Conservation (phyloP, 2,329 filamentous ascomycete genomes). For the Neurospora sp. region DNA sequence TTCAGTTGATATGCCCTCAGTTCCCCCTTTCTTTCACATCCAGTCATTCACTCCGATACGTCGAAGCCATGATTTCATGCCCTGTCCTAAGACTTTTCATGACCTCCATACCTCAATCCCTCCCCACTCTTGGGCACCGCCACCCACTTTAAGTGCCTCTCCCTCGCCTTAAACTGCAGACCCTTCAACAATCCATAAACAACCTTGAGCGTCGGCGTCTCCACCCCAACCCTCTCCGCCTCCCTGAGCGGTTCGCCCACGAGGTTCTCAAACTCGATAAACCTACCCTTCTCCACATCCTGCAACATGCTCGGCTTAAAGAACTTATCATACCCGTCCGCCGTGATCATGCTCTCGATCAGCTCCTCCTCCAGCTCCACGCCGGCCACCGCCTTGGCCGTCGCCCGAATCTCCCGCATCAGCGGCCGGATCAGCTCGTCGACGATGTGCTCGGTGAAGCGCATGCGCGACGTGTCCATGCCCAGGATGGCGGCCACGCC, state of each 20-base stretch:
- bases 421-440: conserved; percentile 38
- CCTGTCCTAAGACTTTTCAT: neutral
- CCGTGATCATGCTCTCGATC: conserved; percentile 34
- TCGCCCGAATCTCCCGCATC: conserved; percentile 41
- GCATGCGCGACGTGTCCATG: conserved; percentile 39
- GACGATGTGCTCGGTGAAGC: conserved; percentile 32
- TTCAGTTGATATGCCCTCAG: neutral
- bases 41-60: neutral
- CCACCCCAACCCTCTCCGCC: conserved; percentile 36
- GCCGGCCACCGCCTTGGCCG: conserved; percentile 30
- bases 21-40: too few relatives aligned
- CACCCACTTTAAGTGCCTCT: conserved; percentile 27
- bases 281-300: conserved; percentile 43
- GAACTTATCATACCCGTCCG: conserved; percentile 39
- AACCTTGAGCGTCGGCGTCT: conserved; percentile 37
- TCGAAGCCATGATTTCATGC: neutral
- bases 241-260: conserved; percentile 47
- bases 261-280: conserved; percentile 46
- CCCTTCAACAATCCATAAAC: conserved; percentile 38
- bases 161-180: conserved; percentile 38
- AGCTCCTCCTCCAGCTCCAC: conserved; percentile 32
- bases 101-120: conserved; percentile 13
- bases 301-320: conserved; percentile 44
- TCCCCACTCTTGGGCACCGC: conserved; percentile 5
- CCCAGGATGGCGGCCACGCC: conserved; percentile 40